Evolutionary conservation across 495 filamentous ascomycete genomes (phyloP).

Genomic region (Aspergillus biplanus): DNA sequence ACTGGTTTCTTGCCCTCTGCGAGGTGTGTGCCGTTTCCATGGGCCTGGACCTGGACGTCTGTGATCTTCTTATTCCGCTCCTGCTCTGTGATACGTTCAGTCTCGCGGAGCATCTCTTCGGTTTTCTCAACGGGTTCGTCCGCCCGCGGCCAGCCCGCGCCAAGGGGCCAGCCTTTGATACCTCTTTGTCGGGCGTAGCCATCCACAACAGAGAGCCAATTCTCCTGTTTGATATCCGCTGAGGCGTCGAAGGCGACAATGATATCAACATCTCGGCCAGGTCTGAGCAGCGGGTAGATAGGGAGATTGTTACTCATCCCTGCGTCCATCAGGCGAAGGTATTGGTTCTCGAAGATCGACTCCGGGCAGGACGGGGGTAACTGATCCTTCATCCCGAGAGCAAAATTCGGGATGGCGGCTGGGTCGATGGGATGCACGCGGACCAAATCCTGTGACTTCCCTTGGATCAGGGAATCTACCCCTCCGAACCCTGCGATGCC

Average conservation of each 20-base stretch:
- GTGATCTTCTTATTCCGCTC: slow-evolving; percentile 66
- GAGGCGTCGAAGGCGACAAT: slow-evolving; percentile 89
- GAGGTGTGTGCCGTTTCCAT: slow-evolving; percentile 27
- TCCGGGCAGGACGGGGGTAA: slow-evolving; percentile 75
- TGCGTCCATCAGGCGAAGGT: slow-evolving; percentile 91
- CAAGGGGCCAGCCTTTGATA: slow-evolving; percentile 91
- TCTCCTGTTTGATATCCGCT: slow-evolving; percentile 81
- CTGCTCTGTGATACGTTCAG: slow-evolving; percentile 61
- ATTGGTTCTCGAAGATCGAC: slow-evolving; percentile 66
- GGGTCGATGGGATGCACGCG: slow-evolving; percentile 94
- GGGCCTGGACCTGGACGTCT: slow-evolving; percentile 57
- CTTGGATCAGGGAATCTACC: slow-evolving; percentile 85
- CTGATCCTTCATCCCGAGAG: slow-evolving; percentile 73
- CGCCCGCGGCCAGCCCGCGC: slow-evolving; percentile 82
- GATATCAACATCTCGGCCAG: slow-evolving; percentile 85
- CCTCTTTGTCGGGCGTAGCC: slow-evolving; percentile 88
- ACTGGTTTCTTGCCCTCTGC: slow-evolving; percentile 8
- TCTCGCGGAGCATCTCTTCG: slow-evolving; percentile 66
- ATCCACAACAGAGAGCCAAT: slow-evolving; percentile 92
- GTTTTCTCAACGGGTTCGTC: slow-evolving; percentile 56
- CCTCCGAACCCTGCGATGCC: slow-evolving; percentile 73
- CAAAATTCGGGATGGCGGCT: slow-evolving; percentile 84
- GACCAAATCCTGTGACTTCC: slow-evolving; percentile 76
- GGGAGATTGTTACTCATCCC: slow-evolving; percentile 98
- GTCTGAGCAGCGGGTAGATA: slow-evolving; percentile 89